A percentile compares a stretch with the other conserved stretches of the same genome.
phyloP scores from a whole-genome alignment of 306 rosid genomes.

The Rosa rugosa region DNA sequence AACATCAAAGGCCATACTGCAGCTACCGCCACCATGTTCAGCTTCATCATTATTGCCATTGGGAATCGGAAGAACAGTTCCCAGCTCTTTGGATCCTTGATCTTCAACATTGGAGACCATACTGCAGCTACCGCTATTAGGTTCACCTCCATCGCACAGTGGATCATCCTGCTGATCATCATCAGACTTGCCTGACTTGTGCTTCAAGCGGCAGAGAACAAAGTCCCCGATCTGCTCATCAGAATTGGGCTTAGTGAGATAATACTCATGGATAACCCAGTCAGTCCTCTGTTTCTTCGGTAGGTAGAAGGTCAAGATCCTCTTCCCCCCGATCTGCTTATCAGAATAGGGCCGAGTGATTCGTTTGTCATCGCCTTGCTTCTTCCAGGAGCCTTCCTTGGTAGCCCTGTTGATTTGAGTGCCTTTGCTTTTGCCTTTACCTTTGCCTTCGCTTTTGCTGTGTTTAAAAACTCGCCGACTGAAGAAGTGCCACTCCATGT shows the following conservation, averaged over 20 bases:
- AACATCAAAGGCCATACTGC: neutral
- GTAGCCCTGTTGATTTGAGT: constrained; percentile 48
- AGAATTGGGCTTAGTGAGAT: neutral
- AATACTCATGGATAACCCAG: constrained; percentile 74
- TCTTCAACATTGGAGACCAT: neutral
- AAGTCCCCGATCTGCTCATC: constrained; percentile 24
- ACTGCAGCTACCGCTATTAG: constrained; percentile 15
- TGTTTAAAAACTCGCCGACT: constrained; percentile 35
- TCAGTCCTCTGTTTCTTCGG: constrained; percentile 29
- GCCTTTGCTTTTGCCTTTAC: neutral
- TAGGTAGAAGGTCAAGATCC: constrained; percentile 57
- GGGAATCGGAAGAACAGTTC: neutral
- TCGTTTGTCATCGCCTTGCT: constrained; percentile 45
- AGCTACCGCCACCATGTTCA: neutral
- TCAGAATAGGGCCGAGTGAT: constrained; percentile 20
- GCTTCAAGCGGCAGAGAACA: constrained; percentile 41
- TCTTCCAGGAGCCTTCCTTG: constrained; percentile 55
- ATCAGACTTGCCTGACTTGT: constrained; percentile 10
- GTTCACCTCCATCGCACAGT: constrained; percentile 17
- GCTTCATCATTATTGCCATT: neutral
- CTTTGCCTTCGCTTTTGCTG: constrained; percentile 1
- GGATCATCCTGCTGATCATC: neutral
- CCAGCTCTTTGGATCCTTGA: neutral
- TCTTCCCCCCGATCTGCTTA: constrained; percentile 52
- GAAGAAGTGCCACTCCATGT: constrained; percentile 61